phyloP scores from a whole-genome alignment of 208 protist species.

The Trypanosoma mega region DNA sequence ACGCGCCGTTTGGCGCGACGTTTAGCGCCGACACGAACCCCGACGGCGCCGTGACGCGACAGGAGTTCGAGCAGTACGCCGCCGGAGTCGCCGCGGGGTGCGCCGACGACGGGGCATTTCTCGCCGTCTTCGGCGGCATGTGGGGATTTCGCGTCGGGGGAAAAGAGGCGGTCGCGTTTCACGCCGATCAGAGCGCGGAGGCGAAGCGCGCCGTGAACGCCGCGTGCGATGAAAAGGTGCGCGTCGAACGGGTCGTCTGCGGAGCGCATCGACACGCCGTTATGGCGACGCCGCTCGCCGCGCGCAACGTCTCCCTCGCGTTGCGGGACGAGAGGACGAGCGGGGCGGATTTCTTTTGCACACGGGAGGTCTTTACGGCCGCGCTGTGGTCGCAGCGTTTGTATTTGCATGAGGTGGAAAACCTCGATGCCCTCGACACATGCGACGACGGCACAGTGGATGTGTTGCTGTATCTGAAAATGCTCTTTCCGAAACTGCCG shows the following conservation, averaged over 20 bases:
- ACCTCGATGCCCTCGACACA: conserved; percentile 61
- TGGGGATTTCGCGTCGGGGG: conserved; percentile 46
- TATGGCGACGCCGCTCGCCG: conserved; percentile 28
- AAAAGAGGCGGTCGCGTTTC: conserved; percentile 38
- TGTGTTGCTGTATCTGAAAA: conserved; percentile 56
- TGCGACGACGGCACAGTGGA: conserved; percentile 74
- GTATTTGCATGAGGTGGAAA: conserved; percentile 49
- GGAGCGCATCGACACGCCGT: conserved; percentile 41
- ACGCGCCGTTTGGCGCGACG: conserved; percentile 36
- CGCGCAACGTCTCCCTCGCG: conserved; percentile 39
- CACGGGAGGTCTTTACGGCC: conserved; percentile 35
- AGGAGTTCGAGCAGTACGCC: conserved; percentile 89
- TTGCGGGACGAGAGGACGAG: conserved; percentile 36
- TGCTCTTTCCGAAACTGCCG: conserved; percentile 50
- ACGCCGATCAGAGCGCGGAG: conserved; percentile 36
- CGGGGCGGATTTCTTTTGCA: conserved; percentile 48
- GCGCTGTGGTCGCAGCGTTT: conserved; percentile 62
- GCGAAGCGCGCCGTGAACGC: conserved; percentile 50
- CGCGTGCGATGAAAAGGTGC: conserved; percentile 31
- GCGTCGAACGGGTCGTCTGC: conserved; percentile 39
- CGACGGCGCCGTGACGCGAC: conserved; percentile 58
- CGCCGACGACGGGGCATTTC: conserved; percentile 61
- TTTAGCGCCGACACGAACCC: conserved; percentile 88
- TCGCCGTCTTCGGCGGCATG: conserved; percentile 52
- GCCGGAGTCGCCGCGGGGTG: conserved; percentile 49